Conservation (phyloP, 176 grass and related monocot genomes). For the Carex parvula region DNA sequence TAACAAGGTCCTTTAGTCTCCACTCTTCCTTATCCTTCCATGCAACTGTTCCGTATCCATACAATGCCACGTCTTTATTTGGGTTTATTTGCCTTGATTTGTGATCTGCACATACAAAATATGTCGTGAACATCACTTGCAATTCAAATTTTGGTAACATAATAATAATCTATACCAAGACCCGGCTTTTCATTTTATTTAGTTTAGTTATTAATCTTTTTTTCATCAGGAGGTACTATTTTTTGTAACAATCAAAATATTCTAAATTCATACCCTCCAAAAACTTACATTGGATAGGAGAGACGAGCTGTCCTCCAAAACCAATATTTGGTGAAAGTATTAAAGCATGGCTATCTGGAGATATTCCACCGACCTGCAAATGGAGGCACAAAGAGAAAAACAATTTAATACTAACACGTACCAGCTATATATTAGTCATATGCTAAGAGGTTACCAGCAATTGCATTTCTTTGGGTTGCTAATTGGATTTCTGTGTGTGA, state of each 20-base stretch:
- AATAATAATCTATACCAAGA: background rate
- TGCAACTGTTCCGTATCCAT: slow-evolving; percentile 51
- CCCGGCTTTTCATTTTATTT: background rate
- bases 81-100: slow-evolving; percentile 38
- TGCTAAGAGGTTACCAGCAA: background rate
- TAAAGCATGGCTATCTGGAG: slow-evolving; percentile 40
- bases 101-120: slow-evolving; percentile 10
- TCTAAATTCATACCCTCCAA: background rate
- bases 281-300: background rate
- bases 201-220: background rate
- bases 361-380: slow-evolving; percentile 35
- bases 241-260: background rate
- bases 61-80: slow-evolving; percentile 42
- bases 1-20: slow-evolving; percentile 33
- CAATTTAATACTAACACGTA: background rate
- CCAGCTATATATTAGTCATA: background rate
- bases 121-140: background rate
- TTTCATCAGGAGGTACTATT: background rate
- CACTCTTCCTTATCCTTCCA: slow-evolving; percentile 45
- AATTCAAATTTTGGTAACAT: background rate
- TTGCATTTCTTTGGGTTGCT: background rate
- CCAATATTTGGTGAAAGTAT: slow-evolving; percentile 28
- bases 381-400: background rate
- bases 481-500: background rate
- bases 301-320: slow-evolving; percentile 30